A percentile compares a stretch with the other conserved stretches of the same genome.
phyloP scores from a whole-genome alignment of 2,329 filamentous ascomycete species.

The Pseudogymnoascus sp. region DNA sequence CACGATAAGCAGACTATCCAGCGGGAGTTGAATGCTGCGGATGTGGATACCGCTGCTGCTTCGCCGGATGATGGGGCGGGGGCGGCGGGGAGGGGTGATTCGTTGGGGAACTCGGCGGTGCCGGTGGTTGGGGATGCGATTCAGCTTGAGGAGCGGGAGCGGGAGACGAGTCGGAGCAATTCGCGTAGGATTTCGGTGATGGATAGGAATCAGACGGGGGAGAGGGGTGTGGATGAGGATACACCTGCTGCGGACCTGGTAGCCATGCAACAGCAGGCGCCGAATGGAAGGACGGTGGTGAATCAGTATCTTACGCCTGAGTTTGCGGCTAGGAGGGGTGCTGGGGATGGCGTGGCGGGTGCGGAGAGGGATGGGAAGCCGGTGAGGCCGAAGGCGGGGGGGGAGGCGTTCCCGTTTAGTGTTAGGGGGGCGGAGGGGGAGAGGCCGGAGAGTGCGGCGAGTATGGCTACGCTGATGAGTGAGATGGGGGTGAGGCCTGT shows the following conservation, averaged over 20 bases:
- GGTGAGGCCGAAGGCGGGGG: conserved; percentile 57
- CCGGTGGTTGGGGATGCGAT: conserved; percentile 13
- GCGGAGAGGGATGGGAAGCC: background rate
- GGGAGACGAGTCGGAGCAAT: conserved; percentile 30
- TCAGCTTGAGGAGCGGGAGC: conserved; percentile 12
- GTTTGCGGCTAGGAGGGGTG: conserved; percentile 13
- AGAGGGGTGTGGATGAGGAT: conserved; percentile 30
- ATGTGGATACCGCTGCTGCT: conserved; percentile 28
- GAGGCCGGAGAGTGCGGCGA: conserved; percentile 50
- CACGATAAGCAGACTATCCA: conserved; percentile 72
- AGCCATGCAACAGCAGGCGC: conserved; percentile 33
- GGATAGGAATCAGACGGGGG: conserved; percentile 44
- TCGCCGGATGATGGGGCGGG: conserved; percentile 38
- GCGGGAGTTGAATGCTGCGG: conserved; percentile 45
- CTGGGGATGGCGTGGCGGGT: background rate
- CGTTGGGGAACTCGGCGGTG: conserved; percentile 10
- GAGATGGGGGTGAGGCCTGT: conserved; percentile 22
- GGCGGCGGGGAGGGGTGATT: conserved; percentile 27
- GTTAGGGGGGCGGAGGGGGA: conserved; percentile 37
- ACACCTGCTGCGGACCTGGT: conserved; percentile 40
- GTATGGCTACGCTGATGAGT: conserved; percentile 58
- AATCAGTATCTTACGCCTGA: conserved; percentile 16
- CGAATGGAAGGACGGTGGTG: conserved; percentile 30
- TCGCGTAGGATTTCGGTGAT: conserved; percentile 42
- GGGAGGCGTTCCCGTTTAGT: conserved; percentile 67